Base-by-base conservation (phyloP, 345 rosid species). In the Citrus trifoliata region DNA sequence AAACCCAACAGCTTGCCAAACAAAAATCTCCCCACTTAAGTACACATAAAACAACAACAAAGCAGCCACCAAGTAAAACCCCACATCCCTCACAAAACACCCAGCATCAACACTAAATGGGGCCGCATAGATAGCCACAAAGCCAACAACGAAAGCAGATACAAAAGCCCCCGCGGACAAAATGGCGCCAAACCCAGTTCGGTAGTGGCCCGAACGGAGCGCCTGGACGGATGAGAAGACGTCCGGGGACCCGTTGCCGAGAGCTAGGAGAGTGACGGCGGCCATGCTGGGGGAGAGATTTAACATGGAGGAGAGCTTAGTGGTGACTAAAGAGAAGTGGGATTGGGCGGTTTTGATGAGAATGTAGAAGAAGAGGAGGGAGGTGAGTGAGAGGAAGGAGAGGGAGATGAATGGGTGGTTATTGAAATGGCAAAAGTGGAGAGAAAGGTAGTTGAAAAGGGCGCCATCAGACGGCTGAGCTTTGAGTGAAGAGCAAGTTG, bases 161-260 rank as follows among this genome's bases (percentile, higher is more conserved):
- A 95, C 99, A 79, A 93, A 95, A 1, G 98, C 86, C 1, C 99
- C 99, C 0, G 98, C 99, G 0, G 99, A 95, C 35, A 93, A 79
- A 35, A 95, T 95, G 0, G 99, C 99, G 14, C 97, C 96, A 72
- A 95, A 93, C 42, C 99, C 98, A 46, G 97, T 95, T 22, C 97
- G 82, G 76, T 89, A 93, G 58, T 95, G 94, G 18, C 98, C 99
- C 7, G 89, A 85, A 28, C 96, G 90, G 40, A 92, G 88, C 2
- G 99, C 98, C 4, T 95, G 94, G 25, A 88, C 90, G 21, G 98
- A 95, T 21, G 98, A 90, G 75, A 95, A 95, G 2, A 95, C 93
- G 19, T 95, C 99, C 0, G 99, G 99, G 5, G 99, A 94, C 59
- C 99, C 99, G 72, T 95, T 95, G 32, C 99, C 99, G 2, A 95